Conservation (phyloP, 2,329 filamentous ascomycete species). For the Ophiocordyceps camponoti-floridani region DNA sequence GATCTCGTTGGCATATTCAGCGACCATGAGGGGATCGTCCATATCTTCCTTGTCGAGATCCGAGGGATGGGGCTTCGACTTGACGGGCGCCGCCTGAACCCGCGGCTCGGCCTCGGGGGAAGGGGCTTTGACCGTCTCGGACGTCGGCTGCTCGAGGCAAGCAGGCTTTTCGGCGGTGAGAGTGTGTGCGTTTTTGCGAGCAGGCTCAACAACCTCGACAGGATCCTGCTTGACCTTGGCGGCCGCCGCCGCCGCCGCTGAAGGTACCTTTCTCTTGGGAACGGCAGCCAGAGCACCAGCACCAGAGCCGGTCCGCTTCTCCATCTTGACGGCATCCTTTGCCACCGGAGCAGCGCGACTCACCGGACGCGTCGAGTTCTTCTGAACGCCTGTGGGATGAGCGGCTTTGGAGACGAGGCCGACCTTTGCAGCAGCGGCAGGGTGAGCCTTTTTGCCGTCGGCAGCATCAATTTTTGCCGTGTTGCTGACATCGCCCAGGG, state of each 20-base stretch:
- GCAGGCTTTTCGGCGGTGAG: constrained; percentile 31
- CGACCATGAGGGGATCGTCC: constrained; percentile 93
- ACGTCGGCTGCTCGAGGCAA: constrained; percentile 5
- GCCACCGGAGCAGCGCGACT: constrained; percentile 43
- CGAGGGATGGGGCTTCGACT: constrained; percentile 21
- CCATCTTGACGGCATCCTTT: constrained; percentile 50
- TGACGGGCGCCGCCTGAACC: constrained; percentile 2
- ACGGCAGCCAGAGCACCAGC: constrained; percentile 44
- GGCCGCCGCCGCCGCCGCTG: constrained; percentile 27
- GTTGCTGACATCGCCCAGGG: constrained; percentile 90
- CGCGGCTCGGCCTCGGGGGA: constrained; percentile 8
- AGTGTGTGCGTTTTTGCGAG: constrained; percentile 44
- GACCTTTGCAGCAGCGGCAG: constrained; percentile 35
- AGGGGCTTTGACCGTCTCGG: constrained; percentile 8
- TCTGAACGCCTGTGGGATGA: constrained; percentile 69
- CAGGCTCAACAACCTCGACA: constrained; percentile 49
- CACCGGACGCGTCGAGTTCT: constrained; percentile 37
- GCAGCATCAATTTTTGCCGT: constrained; percentile 58
- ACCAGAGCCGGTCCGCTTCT: constrained; percentile 60
- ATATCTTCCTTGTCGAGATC: constrained; percentile 74
- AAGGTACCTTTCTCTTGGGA: constrained; percentile 47
- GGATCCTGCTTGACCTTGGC: constrained; percentile 21
- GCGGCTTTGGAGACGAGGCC: constrained; percentile 64
- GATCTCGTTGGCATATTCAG: constrained; percentile 92
- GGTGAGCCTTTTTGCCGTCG: constrained; percentile 54